Percentiles rank a stretch among this genome's conserved stretches.
These are phyloP conservation scores for Cyberlindnera americana DNA, from an alignment of 805 yeast genomes.

Conservation along the genomic window DNA sequence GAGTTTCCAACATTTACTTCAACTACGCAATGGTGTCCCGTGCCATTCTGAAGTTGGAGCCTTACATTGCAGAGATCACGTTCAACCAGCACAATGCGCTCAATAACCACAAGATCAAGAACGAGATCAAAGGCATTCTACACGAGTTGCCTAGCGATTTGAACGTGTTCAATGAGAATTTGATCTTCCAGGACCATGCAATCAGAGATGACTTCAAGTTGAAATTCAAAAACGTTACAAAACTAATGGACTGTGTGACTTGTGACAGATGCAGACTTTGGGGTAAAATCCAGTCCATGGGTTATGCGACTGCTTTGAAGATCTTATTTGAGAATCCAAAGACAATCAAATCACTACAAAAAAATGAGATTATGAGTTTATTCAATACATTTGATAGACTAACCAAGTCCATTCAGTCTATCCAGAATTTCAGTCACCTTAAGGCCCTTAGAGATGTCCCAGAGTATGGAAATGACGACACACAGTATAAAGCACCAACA, in stretches of 20 bases:
- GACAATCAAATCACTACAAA: slow-evolving; percentile 54
- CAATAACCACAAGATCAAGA: slow-evolving; percentile 43
- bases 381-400: slow-evolving; percentile 90
- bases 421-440: slow-evolving; percentile 63
- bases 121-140: slow-evolving; percentile 33
- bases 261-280: slow-evolving; percentile 97
- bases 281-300: slow-evolving; percentile 97
- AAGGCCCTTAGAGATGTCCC: slow-evolving; percentile 30
- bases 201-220: slow-evolving; percentile 83
- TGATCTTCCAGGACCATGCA: slow-evolving; percentile 45
- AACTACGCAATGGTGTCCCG: slow-evolving; percentile 86
- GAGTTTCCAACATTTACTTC: slow-evolving; percentile 86
- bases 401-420: slow-evolving; percentile 76
- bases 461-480: not conserved
- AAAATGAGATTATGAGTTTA: slow-evolving; percentile 85
- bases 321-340: slow-evolving; percentile 68
- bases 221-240: slow-evolving; percentile 85
- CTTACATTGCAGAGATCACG: slow-evolving; percentile 46
- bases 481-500: slow-evolving; percentile 5
- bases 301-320: slow-evolving; percentile 95
- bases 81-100: slow-evolving; percentile 41
- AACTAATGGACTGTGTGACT: slow-evolving; percentile 97
- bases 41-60: slow-evolving; percentile 66
- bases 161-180: slow-evolving; percentile 46
- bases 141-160: slow-evolving; percentile 23